phyloP scores from a whole-genome alignment of 768 basidiomycete genomes.

The Cyathus striatus region DNA sequence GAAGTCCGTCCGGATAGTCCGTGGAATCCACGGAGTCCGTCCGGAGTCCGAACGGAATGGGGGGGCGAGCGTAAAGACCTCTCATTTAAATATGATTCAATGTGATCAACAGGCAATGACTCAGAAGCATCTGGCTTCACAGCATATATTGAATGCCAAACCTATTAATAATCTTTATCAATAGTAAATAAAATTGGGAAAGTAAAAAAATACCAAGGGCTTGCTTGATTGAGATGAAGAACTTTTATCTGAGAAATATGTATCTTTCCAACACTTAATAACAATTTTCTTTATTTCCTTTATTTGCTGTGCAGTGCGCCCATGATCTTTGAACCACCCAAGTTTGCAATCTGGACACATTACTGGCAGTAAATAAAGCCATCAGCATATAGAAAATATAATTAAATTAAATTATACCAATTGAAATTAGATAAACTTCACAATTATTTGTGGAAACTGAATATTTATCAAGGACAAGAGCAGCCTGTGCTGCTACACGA shows the following conservation, averaged over 20 bases:
- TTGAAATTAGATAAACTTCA: background rate
- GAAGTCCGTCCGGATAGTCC: no score
- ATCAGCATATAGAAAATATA: constrained; percentile 13
- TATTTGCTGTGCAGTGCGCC: background rate
- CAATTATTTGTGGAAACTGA: constrained; percentile 1
- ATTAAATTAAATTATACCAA: constrained; percentile 1
- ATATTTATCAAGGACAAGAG: background rate
- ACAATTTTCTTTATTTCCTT: background rate
- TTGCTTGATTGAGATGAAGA: background rate
- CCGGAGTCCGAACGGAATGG: no score
- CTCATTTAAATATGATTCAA: constrained; percentile 1
- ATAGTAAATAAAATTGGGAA: background rate
- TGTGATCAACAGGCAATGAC: background rate
- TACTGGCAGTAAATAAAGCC: constrained; percentile 6
- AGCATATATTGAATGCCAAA: background rate
- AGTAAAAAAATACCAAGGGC: background rate
- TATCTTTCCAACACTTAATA: background rate
- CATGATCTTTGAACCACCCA: constrained; percentile 10
- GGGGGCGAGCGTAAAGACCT: no score
- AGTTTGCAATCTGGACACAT: constrained; percentile 17
- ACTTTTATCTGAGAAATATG: background rate
- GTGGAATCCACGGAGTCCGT: no score
- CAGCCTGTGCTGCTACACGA: background rate
- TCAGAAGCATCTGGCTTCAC: background rate
- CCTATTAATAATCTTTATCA: background rate